Base-by-base conservation (phyloP, 2,329 filamentous ascomycete genomes). In the Neodidymelliopsis sp. region DNA sequence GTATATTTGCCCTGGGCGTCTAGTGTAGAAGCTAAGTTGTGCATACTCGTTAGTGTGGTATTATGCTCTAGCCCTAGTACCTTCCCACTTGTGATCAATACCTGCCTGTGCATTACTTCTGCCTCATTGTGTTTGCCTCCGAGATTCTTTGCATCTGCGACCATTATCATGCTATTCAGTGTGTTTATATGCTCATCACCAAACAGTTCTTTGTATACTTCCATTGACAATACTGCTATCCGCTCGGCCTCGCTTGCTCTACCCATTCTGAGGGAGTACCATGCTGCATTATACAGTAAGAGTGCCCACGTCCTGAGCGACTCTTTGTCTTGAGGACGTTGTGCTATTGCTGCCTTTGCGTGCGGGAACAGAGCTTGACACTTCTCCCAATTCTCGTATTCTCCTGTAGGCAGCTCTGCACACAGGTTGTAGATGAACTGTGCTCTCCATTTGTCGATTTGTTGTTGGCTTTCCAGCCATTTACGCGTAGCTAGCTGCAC, bases 401-500 rank as follows among this genome's bases (percentile, higher is more conserved):
- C 7, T 36, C 59, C 54, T 2, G 23, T 54, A 6, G 67, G 72
- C 36, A 72, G 65, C 8, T 28, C 57, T 13, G 38, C 31, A 9
- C 31, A 35, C 30, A 76, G 56, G 19, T 55, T 64, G 18, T 36
- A 39, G 27, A 74, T 58, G 33, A 52, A 75, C 38, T 60, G 39
- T 15, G 59, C 36, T 44, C 61, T 67, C 57, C 67, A 75, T 19
- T 16, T 39, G 20, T 74, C 64, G 7, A 57, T 34, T 41, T 67
- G 25, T 2, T 51, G 50, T 4, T 58, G 15, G 3, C 12, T 22
- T 5, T 41, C 22, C 2, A 63, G 53, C 60, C 56, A 65, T 11
- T 33, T 55, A 9, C 49, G 53, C 15, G 43, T 62, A 4, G 60
- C 60, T 19, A 77, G 51, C 53, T 77, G 73, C 15, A 78, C 76